Conservation (phyloP, 257 asterid genomes). For the Solanum gracilifrons region DNA sequence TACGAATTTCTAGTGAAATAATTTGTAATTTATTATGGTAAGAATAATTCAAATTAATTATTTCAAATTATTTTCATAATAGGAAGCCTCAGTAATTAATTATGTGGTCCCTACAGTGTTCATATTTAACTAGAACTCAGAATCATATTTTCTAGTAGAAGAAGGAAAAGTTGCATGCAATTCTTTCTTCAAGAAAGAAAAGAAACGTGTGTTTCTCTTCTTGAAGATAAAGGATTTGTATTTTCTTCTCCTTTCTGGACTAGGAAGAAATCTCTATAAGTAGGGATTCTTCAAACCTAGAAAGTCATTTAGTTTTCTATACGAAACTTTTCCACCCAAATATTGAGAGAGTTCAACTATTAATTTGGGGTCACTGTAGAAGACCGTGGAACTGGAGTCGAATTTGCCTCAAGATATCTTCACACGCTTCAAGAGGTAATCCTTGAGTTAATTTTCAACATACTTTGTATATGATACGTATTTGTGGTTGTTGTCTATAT, state of each 20-base stretch:
- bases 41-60: not conserved
- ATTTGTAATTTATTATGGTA: not conserved
- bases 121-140: not conserved
- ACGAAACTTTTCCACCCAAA: not conserved
- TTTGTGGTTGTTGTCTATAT: not conserved
- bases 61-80: too few species aligned
- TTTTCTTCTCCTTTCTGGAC: not conserved
- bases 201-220: not conserved
- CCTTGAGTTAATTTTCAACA: not conserved
- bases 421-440: not conserved
- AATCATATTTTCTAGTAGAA: not conserved
- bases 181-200: not conserved
- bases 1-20: not conserved
- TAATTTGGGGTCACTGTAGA: not conserved
- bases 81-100: not conserved
- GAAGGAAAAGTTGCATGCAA: too few species aligned
- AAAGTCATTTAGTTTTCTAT: not conserved
- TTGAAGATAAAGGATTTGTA: not conserved
- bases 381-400: not conserved
- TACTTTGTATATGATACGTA: not conserved
- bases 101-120: not conserved
- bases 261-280: too few species aligned
- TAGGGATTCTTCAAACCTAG: too few species aligned
- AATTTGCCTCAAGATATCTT: not conserved
- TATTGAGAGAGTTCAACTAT: not conserved